Base-by-base conservation (phyloP, 106 monocot species). In the Chionographis japonica region DNA sequence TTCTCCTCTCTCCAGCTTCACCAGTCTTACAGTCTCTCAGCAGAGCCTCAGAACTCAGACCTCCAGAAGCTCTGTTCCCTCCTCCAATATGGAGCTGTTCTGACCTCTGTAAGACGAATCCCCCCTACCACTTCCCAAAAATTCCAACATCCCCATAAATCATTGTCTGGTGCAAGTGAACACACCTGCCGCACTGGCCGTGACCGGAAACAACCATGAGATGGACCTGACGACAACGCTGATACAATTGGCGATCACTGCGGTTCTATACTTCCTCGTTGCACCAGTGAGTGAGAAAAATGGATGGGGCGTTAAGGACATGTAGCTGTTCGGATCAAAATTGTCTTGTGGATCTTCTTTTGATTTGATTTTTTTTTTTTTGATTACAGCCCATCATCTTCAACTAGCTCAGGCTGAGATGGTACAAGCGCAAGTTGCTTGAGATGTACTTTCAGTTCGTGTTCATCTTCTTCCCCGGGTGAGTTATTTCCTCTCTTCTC, bases 391-490 rank as follows among this genome's bases (percentile, higher is more conserved):
- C 94, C n/a, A 78, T 94, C 52, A 73, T 94, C 49, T 68, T 94
- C 87, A 85, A 94, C 72, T 94, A 85, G 94, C 66, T 94, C 70
- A 87, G 94, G 78, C 37, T 85, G 68, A 85, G 90, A 70, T 94
- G 94, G 90, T 94, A 78, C 83, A 90, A 90, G 72, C 84, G 94
- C 63, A 87, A 90, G 68, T 85, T 94, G 70, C 37, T 90, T 7
- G 94, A 94, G 85, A 94, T 83, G 90, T 90, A 88, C 66, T 65
- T 94, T 36, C 90, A 94, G 75, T 94, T 27, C 63, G 86, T 76
- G 27, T 94, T 90, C 80, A 58, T 94, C 84, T 94, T 94, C 83
- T 94, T 90, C 49, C 94, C 90, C 1, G 87, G 85, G 94, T 94
- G 46, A 81, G 86, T 72, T 27, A 27, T 1, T 27, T 27, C 27